phyloP scores from a whole-genome alignment of 164 flowering plant species.

The Cinnamomum micranthum region DNA sequence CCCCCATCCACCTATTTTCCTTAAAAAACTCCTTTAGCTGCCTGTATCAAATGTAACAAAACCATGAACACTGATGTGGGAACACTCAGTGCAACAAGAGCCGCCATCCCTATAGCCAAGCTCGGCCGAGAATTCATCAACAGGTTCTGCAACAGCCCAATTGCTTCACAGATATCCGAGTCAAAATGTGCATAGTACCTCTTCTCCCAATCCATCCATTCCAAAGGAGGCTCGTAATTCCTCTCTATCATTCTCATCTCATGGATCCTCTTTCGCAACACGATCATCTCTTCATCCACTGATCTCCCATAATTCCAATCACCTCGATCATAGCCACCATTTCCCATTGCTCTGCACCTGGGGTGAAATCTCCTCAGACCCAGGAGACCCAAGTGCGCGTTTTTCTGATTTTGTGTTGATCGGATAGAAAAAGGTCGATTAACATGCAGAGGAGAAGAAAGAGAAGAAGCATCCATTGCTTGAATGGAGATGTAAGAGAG shows the following conservation, averaged over 20 bases:
- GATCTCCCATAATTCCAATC: slow-evolving; percentile 4
- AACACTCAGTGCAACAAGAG: slow-evolving; percentile 30
- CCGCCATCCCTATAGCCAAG: slow-evolving; percentile 35
- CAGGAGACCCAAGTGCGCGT: neutral
- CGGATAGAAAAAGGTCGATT: neutral
- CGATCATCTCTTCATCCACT: slow-evolving; percentile 39
- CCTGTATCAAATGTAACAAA: slow-evolving; percentile 20
- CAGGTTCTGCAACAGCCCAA: slow-evolving; percentile 40
- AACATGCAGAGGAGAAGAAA: neutral
- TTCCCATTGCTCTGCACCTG: neutral
- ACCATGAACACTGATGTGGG: slow-evolving; percentile 26
- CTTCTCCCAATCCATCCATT: slow-evolving; percentile 71
- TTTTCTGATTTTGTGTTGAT: neutral
- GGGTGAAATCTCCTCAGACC: neutral
- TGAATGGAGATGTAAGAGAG: neutral
- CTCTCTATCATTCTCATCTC: slow-evolving; percentile 49
- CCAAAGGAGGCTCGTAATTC: slow-evolving; percentile 34
- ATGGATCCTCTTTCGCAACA: slow-evolving; percentile 29
- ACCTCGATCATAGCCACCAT: neutral
- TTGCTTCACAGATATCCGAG: slow-evolving; percentile 29
- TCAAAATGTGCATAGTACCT: slow-evolving; percentile 28
- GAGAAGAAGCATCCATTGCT: neutral
- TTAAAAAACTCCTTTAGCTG: neutral
- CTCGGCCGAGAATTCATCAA: slow-evolving; percentile 60
- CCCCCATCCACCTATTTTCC: neutral